These are phyloP conservation scores for Crithidia bombi DNA, from an alignment of 208 protist species.

Conservation along the genomic window DNA sequence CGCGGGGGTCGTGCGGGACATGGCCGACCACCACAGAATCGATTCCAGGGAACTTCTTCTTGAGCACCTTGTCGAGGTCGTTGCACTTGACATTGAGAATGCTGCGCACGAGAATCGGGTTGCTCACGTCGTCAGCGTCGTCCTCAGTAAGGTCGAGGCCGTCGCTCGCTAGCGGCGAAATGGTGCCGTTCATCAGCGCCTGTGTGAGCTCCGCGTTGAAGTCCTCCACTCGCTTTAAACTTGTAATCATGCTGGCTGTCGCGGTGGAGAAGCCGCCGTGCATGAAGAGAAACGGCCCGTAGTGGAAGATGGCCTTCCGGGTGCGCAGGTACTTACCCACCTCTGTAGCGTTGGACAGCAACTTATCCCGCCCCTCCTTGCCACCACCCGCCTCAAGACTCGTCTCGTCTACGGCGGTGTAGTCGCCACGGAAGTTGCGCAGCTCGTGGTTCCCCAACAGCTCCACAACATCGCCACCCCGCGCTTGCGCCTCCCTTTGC, in stretches of 20 bases:
- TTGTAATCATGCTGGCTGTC: slow-evolving; percentile 72
- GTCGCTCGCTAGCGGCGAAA: slow-evolving; percentile 59
- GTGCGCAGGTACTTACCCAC: slow-evolving; percentile 81
- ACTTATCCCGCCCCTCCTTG: slow-evolving; percentile 45
- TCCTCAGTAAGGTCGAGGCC: slow-evolving; percentile 76
- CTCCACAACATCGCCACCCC: slow-evolving; percentile 82
- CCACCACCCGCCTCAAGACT: slow-evolving; percentile 68
- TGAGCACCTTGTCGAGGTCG: slow-evolving; percentile 63
- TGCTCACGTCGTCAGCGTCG: slow-evolving; percentile 67
- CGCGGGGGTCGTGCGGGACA: slow-evolving; percentile 78
- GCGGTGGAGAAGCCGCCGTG: slow-evolving; percentile 90
- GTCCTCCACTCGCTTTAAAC: slow-evolving; percentile 70
- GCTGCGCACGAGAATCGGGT: slow-evolving; percentile 86
- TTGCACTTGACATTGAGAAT: slow-evolving; percentile 87
- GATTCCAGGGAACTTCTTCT: slow-evolving; percentile 78
- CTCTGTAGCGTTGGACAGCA: slow-evolving; percentile 74
- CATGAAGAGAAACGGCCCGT: slow-evolving; percentile 90
- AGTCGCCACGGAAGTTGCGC: slow-evolving; percentile 88
- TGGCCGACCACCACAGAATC: slow-evolving; percentile 89
- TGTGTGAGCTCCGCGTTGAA: slow-evolving; percentile 75
- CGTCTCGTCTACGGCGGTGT: slow-evolving; percentile 63
- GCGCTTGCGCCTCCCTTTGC: slow-evolving; percentile 56
- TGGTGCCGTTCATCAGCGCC: slow-evolving; percentile 69
- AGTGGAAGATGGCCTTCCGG: slow-evolving; percentile 74
- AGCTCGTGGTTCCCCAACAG: slow-evolving; percentile 94